phyloP scores from a whole-genome alignment of 768 basidiomycete species.

The Neoboletus subvelutipes region DNA sequence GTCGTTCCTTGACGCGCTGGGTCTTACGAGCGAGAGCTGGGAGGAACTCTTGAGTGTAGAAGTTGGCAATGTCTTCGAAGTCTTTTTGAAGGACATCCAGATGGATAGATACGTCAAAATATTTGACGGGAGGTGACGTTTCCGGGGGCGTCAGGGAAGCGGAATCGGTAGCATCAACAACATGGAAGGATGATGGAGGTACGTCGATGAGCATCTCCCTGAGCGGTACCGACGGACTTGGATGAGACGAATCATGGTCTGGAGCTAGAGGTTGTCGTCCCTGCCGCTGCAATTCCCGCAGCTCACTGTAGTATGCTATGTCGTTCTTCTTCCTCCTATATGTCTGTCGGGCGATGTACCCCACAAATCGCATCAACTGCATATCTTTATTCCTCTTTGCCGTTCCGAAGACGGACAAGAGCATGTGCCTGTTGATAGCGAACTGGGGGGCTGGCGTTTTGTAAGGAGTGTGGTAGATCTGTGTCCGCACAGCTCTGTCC shows the following conservation, averaged over 20 bases:
- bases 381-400: constrained; percentile 59
- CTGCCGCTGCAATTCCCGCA: constrained; percentile 28
- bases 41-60: constrained; percentile 40
- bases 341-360: constrained; percentile 43
- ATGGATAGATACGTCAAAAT: constrained; percentile 56
- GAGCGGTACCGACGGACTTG: neutral
- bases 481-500: constrained; percentile 35
- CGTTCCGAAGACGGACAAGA: constrained; percentile 57
- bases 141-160: constrained; percentile 30
- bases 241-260: constrained; percentile 20
- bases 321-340: constrained; percentile 51
- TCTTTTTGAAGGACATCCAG: constrained; percentile 56
- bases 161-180: constrained; percentile 5
- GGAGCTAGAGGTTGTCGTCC: constrained; percentile 24
- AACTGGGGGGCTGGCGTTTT: constrained; percentile 50
- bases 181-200: neutral
- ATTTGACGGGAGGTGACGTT: constrained; percentile 22
- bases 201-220: neutral
- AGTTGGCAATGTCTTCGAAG: constrained; percentile 45
- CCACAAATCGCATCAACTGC: constrained; percentile 61
- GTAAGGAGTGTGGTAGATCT: constrained; percentile 31
- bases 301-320: constrained; percentile 41
- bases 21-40: constrained; percentile 49
- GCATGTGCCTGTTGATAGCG: constrained; percentile 51
- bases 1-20: constrained; percentile 67